Evolutionary conservation across 2,329 filamentous ascomycete genomes (phyloP).

Genomic region (Knoxdaviesia proteae): DNA sequence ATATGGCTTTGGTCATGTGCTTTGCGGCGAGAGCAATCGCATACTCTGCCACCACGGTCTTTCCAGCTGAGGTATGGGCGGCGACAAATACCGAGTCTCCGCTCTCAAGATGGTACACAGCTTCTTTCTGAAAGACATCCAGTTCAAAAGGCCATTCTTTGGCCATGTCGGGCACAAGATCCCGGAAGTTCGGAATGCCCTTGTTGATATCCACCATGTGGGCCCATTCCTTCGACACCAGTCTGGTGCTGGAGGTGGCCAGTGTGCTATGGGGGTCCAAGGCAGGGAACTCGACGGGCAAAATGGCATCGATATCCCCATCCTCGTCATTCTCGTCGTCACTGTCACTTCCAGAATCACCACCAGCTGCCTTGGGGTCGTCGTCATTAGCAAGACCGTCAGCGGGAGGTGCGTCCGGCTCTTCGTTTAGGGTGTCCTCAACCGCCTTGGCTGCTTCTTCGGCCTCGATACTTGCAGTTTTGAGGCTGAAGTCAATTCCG

Average conservation of each 20-base stretch:
- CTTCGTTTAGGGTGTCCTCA: slow-evolving; percentile 26
- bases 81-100: slow-evolving; percentile 97
- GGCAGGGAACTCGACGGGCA: slow-evolving; percentile 85
- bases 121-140: slow-evolving; percentile 96
- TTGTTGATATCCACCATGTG: slow-evolving; percentile 95
- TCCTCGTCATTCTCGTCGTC: slow-evolving; percentile 22
- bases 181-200: slow-evolving; percentile 81
- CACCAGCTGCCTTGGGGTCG: slow-evolving; percentile 9
- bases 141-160: slow-evolving; percentile 92
- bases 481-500: slow-evolving; percentile 53
- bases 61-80: slow-evolving; percentile 90
- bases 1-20: slow-evolving; percentile 99
- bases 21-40: slow-evolving; percentile 91
- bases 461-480: slow-evolving; percentile 42
- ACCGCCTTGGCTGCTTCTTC: slow-evolving; percentile 33
- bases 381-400: slow-evolving; percentile 7
- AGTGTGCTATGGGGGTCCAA: slow-evolving; percentile 67
- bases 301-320: slow-evolving; percentile 59
- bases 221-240: slow-evolving; percentile 75
- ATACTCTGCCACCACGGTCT: slow-evolving; percentile 96
- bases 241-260: slow-evolving; percentile 48
- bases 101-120: slow-evolving; percentile 88
- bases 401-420: slow-evolving; percentile 16
- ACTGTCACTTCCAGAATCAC: slow-evolving; percentile 8
- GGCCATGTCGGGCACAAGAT: slow-evolving; percentile 91